phyloP scores from a whole-genome alignment of 345 rosid species.

The Lagerstroemia speciosa region DNA sequence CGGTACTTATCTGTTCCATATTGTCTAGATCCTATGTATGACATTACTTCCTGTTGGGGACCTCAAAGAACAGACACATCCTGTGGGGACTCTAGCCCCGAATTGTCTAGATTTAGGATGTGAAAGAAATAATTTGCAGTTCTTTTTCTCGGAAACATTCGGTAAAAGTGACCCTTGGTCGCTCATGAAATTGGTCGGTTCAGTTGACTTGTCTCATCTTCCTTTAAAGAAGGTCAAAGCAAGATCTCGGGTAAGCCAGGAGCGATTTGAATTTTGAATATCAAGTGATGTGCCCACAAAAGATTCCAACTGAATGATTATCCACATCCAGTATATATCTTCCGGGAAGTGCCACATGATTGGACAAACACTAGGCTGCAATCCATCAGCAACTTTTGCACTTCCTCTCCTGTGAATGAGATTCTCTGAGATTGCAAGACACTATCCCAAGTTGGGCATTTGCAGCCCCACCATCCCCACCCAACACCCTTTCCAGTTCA shows the following conservation, averaged over 20 bases:
- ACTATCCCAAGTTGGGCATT: neutral
- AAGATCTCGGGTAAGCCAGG: no score
- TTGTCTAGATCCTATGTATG: conserved; percentile 3
- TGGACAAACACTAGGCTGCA: neutral
- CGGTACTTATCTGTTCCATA: neutral
- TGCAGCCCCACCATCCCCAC: neutral
- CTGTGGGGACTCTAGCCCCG: neutral
- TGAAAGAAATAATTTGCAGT: neutral
- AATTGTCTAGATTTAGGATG: neutral
- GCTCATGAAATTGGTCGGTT: neutral
- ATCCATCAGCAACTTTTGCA: neutral
- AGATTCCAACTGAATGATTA: no score
- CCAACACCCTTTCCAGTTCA: neutral
- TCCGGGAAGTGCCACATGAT: neutral
- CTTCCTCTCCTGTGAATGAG: neutral
- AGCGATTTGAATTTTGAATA: no score
- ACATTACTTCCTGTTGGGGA: neutral
- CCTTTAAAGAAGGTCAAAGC: neutral
- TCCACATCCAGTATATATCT: no score
- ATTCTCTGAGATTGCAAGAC: neutral
- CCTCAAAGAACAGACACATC: neutral
- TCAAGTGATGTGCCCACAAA: no score
- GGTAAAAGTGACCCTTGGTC: neutral
- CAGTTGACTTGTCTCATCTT: neutral
- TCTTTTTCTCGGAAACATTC: neutral